Evolutionary conservation across 2,329 filamentous ascomycete species (phyloP).

Genomic region (Daldinia sp.): DNA sequence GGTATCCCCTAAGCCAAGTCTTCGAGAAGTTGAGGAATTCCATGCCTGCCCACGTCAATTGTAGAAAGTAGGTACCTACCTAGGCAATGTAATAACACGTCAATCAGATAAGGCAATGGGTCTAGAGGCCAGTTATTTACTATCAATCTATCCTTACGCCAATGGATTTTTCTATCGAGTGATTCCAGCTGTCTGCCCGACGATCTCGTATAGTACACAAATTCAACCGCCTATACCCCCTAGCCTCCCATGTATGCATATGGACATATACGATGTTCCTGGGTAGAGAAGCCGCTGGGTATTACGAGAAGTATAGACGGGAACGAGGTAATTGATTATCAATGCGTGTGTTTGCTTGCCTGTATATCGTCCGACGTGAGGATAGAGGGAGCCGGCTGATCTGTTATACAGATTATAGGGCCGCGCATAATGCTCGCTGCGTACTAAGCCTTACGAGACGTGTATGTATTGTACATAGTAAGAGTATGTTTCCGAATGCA

Average conservation of each 20-base stretch:
- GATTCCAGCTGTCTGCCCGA: constrained; percentile 9
- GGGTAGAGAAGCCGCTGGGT: neutral
- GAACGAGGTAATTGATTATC: constrained; percentile 3
- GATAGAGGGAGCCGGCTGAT: constrained; percentile 12
- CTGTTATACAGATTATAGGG: constrained; percentile 12
- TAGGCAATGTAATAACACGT: neutral
- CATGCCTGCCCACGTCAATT: constrained; percentile 9
- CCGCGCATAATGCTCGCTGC: constrained; percentile 33
- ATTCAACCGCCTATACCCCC: neutral
- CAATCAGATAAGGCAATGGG: neutral
- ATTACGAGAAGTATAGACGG: constrained; percentile 12
- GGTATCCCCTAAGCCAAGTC: constrained; percentile 14
- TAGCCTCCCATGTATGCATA: too few relatives aligned
- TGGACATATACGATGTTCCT: neutral
- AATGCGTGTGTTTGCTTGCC: constrained; percentile 3
- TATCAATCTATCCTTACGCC: constrained; percentile 1
- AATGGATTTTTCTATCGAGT: neutral
- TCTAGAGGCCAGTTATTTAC: neutral
- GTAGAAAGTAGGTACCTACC: constrained; percentile 4
- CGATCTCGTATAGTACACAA: constrained; percentile 10
- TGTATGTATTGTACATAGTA: constrained; percentile 3
- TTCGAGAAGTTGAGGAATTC: constrained; percentile 15
- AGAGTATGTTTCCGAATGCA: constrained; percentile 6
- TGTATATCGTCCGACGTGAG: constrained; percentile 4
- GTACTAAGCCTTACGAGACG: constrained; percentile 34